Conservation (phyloP, 2,329 filamentous ascomycete species). For the Sporothrix sp. region DNA sequence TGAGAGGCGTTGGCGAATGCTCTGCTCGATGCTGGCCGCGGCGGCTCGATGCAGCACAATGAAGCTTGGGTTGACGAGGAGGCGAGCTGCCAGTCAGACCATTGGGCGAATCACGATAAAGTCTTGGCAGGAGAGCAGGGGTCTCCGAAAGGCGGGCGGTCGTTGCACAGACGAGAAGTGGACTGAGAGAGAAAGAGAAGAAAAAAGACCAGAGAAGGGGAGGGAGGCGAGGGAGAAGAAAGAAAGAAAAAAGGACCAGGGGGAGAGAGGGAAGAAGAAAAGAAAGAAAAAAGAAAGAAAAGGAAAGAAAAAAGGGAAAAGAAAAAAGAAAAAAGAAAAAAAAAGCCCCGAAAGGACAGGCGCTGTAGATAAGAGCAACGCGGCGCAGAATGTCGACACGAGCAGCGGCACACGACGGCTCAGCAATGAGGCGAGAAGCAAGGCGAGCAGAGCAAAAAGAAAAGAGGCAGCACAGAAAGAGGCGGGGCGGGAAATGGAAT, state of each 20-base stretch:
- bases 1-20: background rate
- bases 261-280: background rate
- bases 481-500: conserved; percentile 10
- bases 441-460: background rate
- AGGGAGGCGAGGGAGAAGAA: conserved; percentile 2
- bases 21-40: too few relatives aligned
- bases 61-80: too few relatives aligned
- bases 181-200: background rate
- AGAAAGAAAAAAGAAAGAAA: conserved; percentile 5
- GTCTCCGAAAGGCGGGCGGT: too few relatives aligned
- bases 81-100: too few relatives aligned
- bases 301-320: conserved; percentile 5
- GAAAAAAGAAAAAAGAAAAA: background rate
- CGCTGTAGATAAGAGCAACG: conserved; percentile 11
- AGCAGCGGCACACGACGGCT: background rate
- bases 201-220: conserved; percentile 2
- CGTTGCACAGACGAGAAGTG: too few relatives aligned
- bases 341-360: background rate
- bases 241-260: background rate
- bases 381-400: conserved; percentile 3
- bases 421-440: background rate
- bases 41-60: too few relatives aligned
- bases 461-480: background rate
- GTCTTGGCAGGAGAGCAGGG: too few relatives aligned
- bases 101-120: too few relatives aligned